A percentile compares a stretch with the other conserved stretches of the same genome.
Evolutionary conservation across 352 stramenopile genomes (phyloP).

Genomic region (Achlya hypogyna): DNA sequence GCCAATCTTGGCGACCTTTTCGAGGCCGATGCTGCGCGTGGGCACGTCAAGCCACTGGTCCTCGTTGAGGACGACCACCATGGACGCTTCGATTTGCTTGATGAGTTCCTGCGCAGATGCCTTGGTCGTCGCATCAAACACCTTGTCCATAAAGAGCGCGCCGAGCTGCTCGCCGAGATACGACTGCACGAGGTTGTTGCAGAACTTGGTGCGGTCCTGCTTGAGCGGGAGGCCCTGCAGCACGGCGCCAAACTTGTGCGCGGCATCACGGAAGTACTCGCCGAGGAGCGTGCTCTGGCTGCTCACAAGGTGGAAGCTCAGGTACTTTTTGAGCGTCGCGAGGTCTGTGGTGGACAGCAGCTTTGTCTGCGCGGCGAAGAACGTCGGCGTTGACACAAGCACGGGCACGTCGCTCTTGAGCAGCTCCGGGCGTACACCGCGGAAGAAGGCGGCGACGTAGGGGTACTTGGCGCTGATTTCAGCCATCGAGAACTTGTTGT

Average conservation of each 20-base stretch:
- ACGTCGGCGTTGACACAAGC: conserved; percentile 39
- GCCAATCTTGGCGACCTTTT: conserved; percentile 85
- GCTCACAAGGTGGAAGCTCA: conserved; percentile 56
- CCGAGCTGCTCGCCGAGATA: conserved; percentile 83
- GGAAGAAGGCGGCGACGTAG: conserved; percentile 40
- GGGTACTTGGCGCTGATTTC: conserved; percentile 45
- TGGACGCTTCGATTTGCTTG: conserved; percentile 70
- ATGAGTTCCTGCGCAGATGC: conserved; percentile 67
- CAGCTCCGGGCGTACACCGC: conserved; percentile 35
- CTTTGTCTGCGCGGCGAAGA: conserved; percentile 41
- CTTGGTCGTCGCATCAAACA: conserved; percentile 81
- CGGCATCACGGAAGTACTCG: conserved; percentile 41
- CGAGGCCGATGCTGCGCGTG: conserved; percentile 68
- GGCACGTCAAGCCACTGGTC: conserved; percentile 84
- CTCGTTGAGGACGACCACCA: conserved; percentile 70
- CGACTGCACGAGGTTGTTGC: conserved; percentile 59
- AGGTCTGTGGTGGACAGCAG: conserved; percentile 33
- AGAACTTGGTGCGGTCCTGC: conserved; percentile 37
- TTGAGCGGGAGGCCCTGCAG: conserved; percentile 29
- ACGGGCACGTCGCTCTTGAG: conserved; percentile 30
- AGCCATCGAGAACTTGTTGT: conserved; percentile 71
- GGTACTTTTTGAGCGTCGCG: conserved; percentile 40
- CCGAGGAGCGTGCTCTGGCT: conserved; percentile 34
- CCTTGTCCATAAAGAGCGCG: conserved; percentile 80
- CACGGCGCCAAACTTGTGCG: conserved; percentile 39